phyloP scores from a whole-genome alignment of 116 monocot species.

The Iris pallida region DNA sequence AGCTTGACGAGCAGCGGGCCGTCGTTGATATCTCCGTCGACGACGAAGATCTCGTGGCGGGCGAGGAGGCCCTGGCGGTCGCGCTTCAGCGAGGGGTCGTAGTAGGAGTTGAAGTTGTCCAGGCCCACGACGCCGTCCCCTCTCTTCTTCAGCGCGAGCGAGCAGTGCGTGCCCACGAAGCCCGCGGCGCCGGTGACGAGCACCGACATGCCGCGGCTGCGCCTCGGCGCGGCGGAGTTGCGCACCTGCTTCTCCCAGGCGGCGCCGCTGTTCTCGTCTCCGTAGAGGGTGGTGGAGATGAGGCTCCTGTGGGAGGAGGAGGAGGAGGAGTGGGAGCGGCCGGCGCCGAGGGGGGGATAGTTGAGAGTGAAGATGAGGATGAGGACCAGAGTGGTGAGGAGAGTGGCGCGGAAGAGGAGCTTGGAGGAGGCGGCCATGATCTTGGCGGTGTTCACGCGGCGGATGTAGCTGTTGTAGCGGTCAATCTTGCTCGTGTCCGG shows the following conservation, averaged over 20 bases:
- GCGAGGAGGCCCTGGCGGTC: conserved; percentile 9
- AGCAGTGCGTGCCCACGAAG: conserved; percentile 22
- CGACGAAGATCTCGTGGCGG: conserved; percentile 9
- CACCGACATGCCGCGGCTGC: conserved; percentile 5
- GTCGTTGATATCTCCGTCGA: conserved; percentile 23
- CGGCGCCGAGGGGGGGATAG: background rate
- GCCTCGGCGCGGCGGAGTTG: conserved; percentile 10
- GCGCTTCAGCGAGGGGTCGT: conserved; percentile 18
- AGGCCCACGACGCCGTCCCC: conserved; percentile 28
- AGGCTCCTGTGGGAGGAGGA: conserved; percentile 4
- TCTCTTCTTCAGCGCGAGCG: conserved; percentile 19
- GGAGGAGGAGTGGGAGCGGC: background rate
- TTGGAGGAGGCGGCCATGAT: conserved; percentile 14
- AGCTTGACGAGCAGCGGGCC: conserved; percentile 10
- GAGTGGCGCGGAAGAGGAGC: conserved; percentile 16
- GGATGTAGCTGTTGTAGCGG: conserved; percentile 32
- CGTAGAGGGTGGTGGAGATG: conserved; percentile 4
- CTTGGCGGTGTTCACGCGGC: conserved; percentile 16
- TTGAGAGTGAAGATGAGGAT: conserved; percentile 16
- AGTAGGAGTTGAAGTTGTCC: conserved; percentile 16
- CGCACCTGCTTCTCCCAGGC: conserved; percentile 13
- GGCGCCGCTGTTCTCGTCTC: background rate
- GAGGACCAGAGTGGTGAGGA: conserved; percentile 8
- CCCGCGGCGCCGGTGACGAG: conserved; percentile 25
- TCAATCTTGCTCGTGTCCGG: conserved; percentile 28